Conservation (phyloP, 2,329 filamentous ascomycete genomes). For the Cladophialophora yegresii region DNA sequence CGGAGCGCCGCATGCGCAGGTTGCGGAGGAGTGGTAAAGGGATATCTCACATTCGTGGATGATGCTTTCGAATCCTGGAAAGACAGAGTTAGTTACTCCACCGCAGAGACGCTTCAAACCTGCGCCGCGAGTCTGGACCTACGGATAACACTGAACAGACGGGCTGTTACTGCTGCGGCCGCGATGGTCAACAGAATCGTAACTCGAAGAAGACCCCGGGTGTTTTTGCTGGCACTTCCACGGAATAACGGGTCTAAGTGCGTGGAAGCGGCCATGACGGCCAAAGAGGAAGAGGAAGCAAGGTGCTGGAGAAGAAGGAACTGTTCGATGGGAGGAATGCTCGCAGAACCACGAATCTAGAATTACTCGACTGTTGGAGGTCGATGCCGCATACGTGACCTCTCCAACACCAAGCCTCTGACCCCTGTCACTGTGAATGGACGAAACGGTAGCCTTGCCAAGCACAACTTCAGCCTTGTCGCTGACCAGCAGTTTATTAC, state of each 20-base stretch:
- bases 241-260: slow-evolving; percentile 64
- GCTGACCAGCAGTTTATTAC: neutral
- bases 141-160: slow-evolving; percentile 98
- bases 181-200: slow-evolving; percentile 91
- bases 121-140: slow-evolving; percentile 48
- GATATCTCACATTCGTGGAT: slow-evolving; percentile 94
- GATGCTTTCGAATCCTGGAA: slow-evolving; percentile 89
- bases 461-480: neutral
- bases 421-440: neutral
- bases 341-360: neutral
- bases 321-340: neutral
- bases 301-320: slow-evolving; percentile 6
- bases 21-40: slow-evolving; percentile 24
- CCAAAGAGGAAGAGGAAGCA: slow-evolving; percentile 36
- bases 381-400: slow-evolving; percentile 11
- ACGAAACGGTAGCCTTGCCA: neutral
- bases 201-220: slow-evolving; percentile 80
- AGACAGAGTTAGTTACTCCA: slow-evolving; percentile 14
- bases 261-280: slow-evolving; percentile 50
- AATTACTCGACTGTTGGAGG: neutral
- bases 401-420: slow-evolving; percentile 8
- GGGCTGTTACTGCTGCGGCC: slow-evolving; percentile 84
- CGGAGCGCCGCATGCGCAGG: slow-evolving; percentile 1
- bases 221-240: slow-evolving; percentile 77
- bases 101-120: neutral